Evolutionary conservation across 2,329 filamentous ascomycete genomes (phyloP).

Genomic region (Thermothelomyces thermophilus): DNA sequence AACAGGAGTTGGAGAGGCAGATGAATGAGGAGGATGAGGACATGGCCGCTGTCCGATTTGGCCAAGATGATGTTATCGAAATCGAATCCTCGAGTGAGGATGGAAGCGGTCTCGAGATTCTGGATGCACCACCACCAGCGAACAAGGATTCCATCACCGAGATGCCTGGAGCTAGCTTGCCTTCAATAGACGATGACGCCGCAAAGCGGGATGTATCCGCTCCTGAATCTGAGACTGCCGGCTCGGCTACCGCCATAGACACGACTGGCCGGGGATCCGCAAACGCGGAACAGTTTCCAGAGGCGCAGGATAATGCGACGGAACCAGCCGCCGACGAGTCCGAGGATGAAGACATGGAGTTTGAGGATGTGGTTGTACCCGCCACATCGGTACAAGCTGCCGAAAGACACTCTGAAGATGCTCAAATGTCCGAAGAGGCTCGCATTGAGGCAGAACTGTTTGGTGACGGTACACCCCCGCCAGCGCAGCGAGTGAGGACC

Average conservation of each 20-base stretch:
- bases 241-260: too few species aligned
- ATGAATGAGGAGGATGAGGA: slow-evolving; percentile 60
- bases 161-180: slow-evolving; percentile 14
- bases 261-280: not conserved
- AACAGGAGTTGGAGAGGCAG: slow-evolving; percentile 49
- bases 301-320: not conserved
- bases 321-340: slow-evolving; percentile 7
- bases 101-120: slow-evolving; percentile 50
- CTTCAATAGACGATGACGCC: slow-evolving; percentile 16
- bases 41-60: slow-evolving; percentile 45
- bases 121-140: slow-evolving; percentile 40
- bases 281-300: not conserved
- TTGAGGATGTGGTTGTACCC: slow-evolving; percentile 33
- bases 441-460: slow-evolving; percentile 23
- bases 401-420: slow-evolving; percentile 5
- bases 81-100: slow-evolving; percentile 57
- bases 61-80: slow-evolving; percentile 47
- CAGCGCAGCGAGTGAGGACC: slow-evolving; percentile 22
- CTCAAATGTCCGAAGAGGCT: slow-evolving; percentile 26
- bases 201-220: not conserved
- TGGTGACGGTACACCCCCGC: slow-evolving; percentile 24
- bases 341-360: slow-evolving; percentile 27
- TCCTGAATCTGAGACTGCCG: not conserved
- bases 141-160: slow-evolving; percentile 18
- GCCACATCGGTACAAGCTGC: slow-evolving; percentile 4